Percentiles rank a stretch among this genome's conserved stretches.
These are phyloP conservation scores for Gaeumannomyces sp. DNA, from an alignment of 2,329 filamentous ascomycete species.

Conservation along the genomic window DNA sequence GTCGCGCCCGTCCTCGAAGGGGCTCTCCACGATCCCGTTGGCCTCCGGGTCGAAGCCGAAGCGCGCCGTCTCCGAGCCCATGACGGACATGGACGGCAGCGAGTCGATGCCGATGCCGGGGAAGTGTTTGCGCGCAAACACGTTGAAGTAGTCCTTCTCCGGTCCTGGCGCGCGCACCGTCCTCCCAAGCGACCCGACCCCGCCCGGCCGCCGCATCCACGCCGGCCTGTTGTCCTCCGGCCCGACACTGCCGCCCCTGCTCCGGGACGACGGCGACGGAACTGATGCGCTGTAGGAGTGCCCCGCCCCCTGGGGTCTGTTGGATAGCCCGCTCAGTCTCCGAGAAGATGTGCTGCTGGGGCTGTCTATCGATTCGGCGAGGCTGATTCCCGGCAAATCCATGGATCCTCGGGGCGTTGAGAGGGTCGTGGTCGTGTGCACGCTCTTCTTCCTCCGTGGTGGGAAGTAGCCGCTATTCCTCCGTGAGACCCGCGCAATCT, in stretches of 20 bases:
- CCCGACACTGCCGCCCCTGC: constrained; percentile 31
- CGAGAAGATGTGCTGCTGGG: constrained; percentile 31
- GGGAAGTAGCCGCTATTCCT: constrained; percentile 86
- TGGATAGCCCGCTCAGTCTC: constrained; percentile 34
- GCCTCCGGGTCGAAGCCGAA: constrained; percentile 41
- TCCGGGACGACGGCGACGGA: constrained; percentile 27
- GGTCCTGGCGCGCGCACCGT: constrained; percentile 71
- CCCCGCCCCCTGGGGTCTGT: constrained; percentile 24
- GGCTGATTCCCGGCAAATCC: constrained; percentile 43
- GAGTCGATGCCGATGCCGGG: constrained; percentile 69
- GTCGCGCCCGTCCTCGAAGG: constrained; percentile 42
- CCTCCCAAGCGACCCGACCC: constrained; percentile 74
- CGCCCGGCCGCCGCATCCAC: constrained; percentile 78
- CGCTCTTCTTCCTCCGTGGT: constrained; percentile 80
- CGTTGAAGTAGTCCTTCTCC: constrained; percentile 76
- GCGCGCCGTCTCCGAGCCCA: constrained; percentile 53
- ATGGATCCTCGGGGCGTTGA: constrained; percentile 63
- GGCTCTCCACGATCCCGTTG: constrained; percentile 43
- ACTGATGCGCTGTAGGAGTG: constrained; percentile 18
- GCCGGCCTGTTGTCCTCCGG: constrained; percentile 36
- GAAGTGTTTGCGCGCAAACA: constrained; percentile 76
- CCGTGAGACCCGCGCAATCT: constrained; percentile 79
- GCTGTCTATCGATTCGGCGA: constrained; percentile 26
- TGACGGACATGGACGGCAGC: constrained; percentile 59
- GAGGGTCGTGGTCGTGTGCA: constrained; percentile 56